Base-by-base conservation (phyloP, 2,329 filamentous ascomycete genomes). In the Aspergillaceae sp. region DNA sequence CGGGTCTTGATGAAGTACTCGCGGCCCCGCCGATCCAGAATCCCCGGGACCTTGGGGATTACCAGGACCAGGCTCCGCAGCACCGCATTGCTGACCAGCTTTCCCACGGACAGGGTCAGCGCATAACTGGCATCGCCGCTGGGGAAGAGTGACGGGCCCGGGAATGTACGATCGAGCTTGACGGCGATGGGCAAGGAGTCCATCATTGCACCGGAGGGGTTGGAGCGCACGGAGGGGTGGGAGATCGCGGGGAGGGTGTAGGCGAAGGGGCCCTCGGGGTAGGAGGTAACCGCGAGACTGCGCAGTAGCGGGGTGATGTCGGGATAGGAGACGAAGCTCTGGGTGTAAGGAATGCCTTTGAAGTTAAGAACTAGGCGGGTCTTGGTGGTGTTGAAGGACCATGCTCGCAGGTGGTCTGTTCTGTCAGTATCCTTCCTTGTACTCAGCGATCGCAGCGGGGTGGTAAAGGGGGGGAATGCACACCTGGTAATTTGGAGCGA, bases 241-340 rank as follows among this genome's bases (percentile, higher is more conserved):
- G 9, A 38, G 6, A 65, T 66, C 29, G 60, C 59, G 4, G 64
- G 63, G n/a, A 66, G 57, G 6, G 62, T 66, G 46, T 64, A 65
- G 1, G 50, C 50, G 4, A 38, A 38, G 35, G 45, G 5, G 26
- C 49, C 46, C 2, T 44, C 29, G 10, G 48, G 44, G 30, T 53
- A 41, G 27, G 62, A 55, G 19, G 49, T 45, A 9, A 66, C 43
- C 4, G 41, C 53, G 28, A 64, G 45, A 5, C 47, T 40, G 28
- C 54, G 53, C 11, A 62, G 53, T 4, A 66, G 41, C 5, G 62
- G 57, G 3, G 53, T 54, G 28, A 61, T 59, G 43, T 61, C 58
- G 1, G 58, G 58, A 43, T 60, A 60, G 30, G 58, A 58, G 34
- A 60, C 46, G 46, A 48, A 61, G 36, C 51, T 53, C 27, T 61